Evolutionary conservation across 192 early-diverging fungal species (phyloP), one percentile per base, ranked within the genome.

Genomic region (Entophlyctis luteolus): DNA sequence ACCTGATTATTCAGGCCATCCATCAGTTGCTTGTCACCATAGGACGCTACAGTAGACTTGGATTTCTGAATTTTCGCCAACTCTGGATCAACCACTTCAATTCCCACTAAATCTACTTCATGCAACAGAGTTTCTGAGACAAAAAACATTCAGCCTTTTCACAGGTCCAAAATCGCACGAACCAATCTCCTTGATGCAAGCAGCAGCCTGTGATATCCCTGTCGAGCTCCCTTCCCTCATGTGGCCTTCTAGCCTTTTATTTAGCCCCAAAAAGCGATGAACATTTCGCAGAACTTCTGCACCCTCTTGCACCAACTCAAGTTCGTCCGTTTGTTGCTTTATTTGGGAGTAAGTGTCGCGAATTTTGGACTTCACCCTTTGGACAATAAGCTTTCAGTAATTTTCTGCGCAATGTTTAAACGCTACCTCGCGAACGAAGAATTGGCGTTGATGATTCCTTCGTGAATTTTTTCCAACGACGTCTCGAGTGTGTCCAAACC

Each of bases 71-170:
- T 75, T 23, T 76, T 71, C 6, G 54, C 54, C 18, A 84, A 37
- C 54, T 90, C 82, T 3, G 62, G 65, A 49, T 87, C 84, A 1
- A 90, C 81, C 22, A 87, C 72, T 49, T 85, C 77, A 63, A 91
- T 87, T 6, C 87, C 89, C 18, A 77, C 73, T 55, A 91, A 74
- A 71, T 88, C 84, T 1, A 73, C 70, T 37, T 88, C 87, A 29
- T 78, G 62, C 31, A 87, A 54, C 37, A 90, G 75, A 0, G 50
- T 48, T 20, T 85, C 89, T 72, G 28, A 12, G 10, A 18, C 49
- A 52, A 22, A 52, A n/a, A 22, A 8, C 8, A 12, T 52, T 52
- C 28, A 45, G 42, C 42, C 10, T 12, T 12, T 27, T 8, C 49
- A n/a, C 49, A 52, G 49, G 8, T 23, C 10, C 49, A 52, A 52